Evolutionary conservation across 805 yeast genomes (phyloP), one percentile per base, ranked within the genome.

Genomic region (Lachancea sp.): DNA sequence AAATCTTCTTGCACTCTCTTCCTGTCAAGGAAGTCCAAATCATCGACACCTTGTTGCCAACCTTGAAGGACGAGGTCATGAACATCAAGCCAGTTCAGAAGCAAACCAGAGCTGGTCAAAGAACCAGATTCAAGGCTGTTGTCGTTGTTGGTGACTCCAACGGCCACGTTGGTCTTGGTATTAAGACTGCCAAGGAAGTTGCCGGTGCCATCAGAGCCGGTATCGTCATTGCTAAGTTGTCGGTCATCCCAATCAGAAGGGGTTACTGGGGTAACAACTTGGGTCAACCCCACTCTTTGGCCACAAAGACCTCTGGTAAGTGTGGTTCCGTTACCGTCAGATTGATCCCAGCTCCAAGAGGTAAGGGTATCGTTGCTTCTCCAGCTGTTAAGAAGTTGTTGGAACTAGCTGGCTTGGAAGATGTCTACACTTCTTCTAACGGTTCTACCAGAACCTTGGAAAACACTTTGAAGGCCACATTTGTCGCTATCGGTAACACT

Each of bases 91-190:
- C 98, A 60, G 98, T 92, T 63, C 98, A 92, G 78, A 92, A 92
- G 83, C 98, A 92, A 78, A 92, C 98, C 81, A 82, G 96, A 77
- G 98, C 98, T 67, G 98, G 98, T 88, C 98, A 92, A 82, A 90
- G 98, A 83, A 92, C 97, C 77, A 88, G 98, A 82, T 89, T 92
- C 83, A 94, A 94, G 92, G 98, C 97, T 74, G 95, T 92, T 68
- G 97, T 92, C 70, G 88, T 92, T 68, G 88, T 92, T 71, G 98
- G 98, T 80, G 98, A 92, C 80, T 77, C 89, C 68, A 87, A 88
- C 87, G 98, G 98, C 72, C 98, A 92, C 81, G 96, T 92, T 75
- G 98, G 98, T 86, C 83, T 92, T 71, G 98, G 98, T 79, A 88
- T 92, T 79, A 92, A 92, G 88, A 90, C 97, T 71, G 96, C 98